phyloP scores from a whole-genome alignment of 148 eudicot genomes.

The Camellia granthamiana region DNA sequence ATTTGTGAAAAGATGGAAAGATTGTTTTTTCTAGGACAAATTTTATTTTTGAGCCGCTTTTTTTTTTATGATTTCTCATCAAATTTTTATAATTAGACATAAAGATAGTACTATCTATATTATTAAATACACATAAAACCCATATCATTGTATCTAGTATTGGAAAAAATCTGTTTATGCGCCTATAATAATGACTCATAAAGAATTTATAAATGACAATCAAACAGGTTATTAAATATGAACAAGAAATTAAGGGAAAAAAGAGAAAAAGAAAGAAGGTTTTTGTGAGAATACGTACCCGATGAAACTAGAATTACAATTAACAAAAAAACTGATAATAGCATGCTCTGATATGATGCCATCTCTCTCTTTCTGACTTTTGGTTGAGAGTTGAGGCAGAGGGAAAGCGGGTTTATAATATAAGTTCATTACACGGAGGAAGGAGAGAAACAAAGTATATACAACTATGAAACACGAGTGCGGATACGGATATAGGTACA shows the following conservation, averaged over 20 bases:
- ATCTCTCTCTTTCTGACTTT: neutral
- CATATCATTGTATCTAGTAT: too few relatives aligned
- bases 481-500: too few relatives aligned
- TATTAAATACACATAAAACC: too few relatives aligned
- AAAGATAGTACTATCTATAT: too few relatives aligned
- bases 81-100: too few relatives aligned
- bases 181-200: neutral
- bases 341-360: neutral
- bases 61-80: too few relatives aligned
- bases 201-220: neutral
- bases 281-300: conserved; percentile 9
- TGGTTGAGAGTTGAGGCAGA: neutral
- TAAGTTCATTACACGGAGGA: neutral
- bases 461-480: too few relatives aligned
- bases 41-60: too few relatives aligned
- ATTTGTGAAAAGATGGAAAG: too few relatives aligned
- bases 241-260: neutral
- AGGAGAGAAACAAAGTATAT: neutral
- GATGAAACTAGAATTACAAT: conserved; percentile 15
- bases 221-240: neutral
- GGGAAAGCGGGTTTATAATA: too few relatives aligned
- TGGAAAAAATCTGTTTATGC: neutral
- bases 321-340: neutral
- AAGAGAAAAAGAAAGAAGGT: neutral
- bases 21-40: too few relatives aligned